Evolutionary conservation across 306 rosid genomes (phyloP).

Genomic region (Pterocarpus santalinus): DNA sequence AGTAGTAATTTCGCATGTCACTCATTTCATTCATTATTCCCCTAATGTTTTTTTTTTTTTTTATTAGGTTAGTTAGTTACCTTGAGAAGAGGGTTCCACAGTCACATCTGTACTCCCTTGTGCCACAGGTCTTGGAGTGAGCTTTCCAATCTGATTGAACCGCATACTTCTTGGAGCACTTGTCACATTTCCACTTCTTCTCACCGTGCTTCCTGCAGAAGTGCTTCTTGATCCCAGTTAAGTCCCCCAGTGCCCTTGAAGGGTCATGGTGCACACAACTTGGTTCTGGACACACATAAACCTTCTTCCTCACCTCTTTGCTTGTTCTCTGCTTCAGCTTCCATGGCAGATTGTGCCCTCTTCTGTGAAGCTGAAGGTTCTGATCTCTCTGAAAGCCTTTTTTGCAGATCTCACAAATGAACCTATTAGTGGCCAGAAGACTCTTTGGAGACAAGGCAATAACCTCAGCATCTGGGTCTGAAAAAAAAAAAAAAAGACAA

Average conservation of each 20-base stretch:
- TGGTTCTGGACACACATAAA: slow-evolving; percentile 89
- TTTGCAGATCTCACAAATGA: slow-evolving; percentile 91
- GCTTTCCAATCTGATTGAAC: slow-evolving; percentile 99
- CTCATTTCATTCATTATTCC: neutral
- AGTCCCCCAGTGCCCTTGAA: slow-evolving; percentile 89
- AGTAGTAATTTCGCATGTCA: neutral
- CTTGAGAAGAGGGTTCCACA: slow-evolving; percentile 99
- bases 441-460: slow-evolving; percentile 86
- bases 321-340: slow-evolving; percentile 88
- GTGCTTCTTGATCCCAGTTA: slow-evolving; percentile 97
- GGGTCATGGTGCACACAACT: slow-evolving; percentile 94
- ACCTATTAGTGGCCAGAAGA: slow-evolving; percentile 85
- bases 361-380: slow-evolving; percentile 93
- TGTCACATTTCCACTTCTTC: slow-evolving; percentile 99
- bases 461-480: slow-evolving; percentile 98
- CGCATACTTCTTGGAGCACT: slow-evolving; percentile 90
- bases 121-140: slow-evolving; percentile 95
- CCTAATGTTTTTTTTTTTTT: neutral
- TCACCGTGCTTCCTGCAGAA: slow-evolving; percentile 96
- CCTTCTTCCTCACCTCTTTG: slow-evolving; percentile 89
- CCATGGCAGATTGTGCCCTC: slow-evolving; percentile 99
- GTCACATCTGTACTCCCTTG: slow-evolving; percentile 96
- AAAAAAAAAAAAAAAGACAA: neutral
- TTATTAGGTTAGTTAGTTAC: slow-evolving; percentile 51
- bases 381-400: slow-evolving; percentile 97